Percentiles rank a stretch among this genome's conserved stretches.
These are phyloP conservation scores for Candida palmyrensis DNA, from an alignment of 805 yeast species.

Conservation along the genomic window DNA sequence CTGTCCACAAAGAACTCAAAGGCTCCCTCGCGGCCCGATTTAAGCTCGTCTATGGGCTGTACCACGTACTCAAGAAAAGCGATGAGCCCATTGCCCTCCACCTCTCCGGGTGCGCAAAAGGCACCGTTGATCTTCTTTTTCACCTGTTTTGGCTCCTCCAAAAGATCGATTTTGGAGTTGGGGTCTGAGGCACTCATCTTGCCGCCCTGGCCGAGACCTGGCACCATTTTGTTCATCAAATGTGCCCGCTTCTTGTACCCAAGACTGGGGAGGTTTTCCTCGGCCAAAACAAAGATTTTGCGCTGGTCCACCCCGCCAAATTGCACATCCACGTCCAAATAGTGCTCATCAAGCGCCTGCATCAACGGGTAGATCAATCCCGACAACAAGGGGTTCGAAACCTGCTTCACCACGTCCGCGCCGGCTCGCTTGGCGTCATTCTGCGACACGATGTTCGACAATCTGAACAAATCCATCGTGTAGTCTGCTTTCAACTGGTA, in stretches of 20 bases:
- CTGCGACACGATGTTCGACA: constrained; percentile 82
- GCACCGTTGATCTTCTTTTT: constrained; percentile 91
- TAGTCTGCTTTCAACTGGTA: constrained; percentile 77
- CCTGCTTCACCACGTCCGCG: constrained; percentile 98
- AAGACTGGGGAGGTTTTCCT: constrained; percentile 78
- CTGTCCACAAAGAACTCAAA: constrained; percentile 75
- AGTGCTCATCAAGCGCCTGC: constrained; percentile 97
- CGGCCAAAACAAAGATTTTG: constrained; percentile 94
- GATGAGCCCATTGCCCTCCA: constrained; percentile 85
- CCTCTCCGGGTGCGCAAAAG: constrained; percentile 88
- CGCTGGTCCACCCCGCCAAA: constrained; percentile 99
- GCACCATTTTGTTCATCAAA: constrained; percentile 98
- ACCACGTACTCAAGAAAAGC: constrained; percentile 82
- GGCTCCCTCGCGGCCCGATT: constrained; percentile 45
- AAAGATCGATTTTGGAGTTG: constrained; percentile 88
- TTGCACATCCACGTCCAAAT: constrained; percentile 84
- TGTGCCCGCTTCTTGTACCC: constrained; percentile 98
- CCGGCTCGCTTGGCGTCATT: constrained; percentile 99
- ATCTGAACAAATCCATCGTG: constrained; percentile 83
- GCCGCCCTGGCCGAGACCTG: constrained; percentile 95
- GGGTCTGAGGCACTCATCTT: constrained; percentile 99
- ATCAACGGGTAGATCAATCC: constrained; percentile 96
- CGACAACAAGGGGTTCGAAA: constrained; percentile 83
- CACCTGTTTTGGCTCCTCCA: constrained; percentile 84
- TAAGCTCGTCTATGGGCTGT: constrained; percentile 80